Evolutionary conservation across 345 rosid species (phyloP).

Genomic region (Populus nigra): DNA sequence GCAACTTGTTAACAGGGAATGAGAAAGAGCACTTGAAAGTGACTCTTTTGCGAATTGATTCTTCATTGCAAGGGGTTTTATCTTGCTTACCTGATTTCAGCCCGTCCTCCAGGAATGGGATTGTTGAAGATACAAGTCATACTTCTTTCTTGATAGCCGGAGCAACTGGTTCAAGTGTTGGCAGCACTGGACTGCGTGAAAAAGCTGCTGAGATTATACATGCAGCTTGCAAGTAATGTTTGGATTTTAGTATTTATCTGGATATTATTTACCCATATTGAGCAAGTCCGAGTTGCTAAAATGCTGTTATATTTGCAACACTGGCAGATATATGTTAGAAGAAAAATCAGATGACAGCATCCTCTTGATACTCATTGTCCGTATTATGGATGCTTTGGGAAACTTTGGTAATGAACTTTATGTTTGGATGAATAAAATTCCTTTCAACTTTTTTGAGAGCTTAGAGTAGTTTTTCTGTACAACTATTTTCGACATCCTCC

Average conservation of each 20-base stretch:
- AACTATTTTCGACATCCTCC: slow-evolving; percentile 4
- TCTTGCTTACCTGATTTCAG: slow-evolving; percentile 98
- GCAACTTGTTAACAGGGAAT: slow-evolving; percentile 59
- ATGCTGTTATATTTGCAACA: slow-evolving; percentile 16
- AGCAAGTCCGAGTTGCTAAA: slow-evolving; percentile 12
- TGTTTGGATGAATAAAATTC: slow-evolving; percentile 23
- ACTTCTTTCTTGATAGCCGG: slow-evolving; percentile 87
- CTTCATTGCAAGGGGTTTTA: slow-evolving; percentile 93
- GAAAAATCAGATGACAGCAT: slow-evolving; percentile 98
- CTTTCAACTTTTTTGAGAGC: neutral
- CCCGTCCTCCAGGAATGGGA: slow-evolving; percentile 68
- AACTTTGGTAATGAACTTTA: slow-evolving; percentile 68
- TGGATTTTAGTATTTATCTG: slow-evolving; percentile 10
- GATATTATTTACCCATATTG: slow-evolving; percentile 3
- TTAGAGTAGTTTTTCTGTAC: neutral
- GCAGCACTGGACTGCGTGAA: slow-evolving; percentile 77
- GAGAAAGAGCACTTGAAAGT: slow-evolving; percentile 97
- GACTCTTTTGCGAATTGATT: slow-evolving; percentile 94
- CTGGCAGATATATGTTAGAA: slow-evolving; percentile 74
- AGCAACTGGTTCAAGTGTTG: slow-evolving; percentile 85
- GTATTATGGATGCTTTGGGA: slow-evolving; percentile 90
- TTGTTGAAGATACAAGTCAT: slow-evolving; percentile 45
- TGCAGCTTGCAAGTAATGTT: slow-evolving; percentile 82
- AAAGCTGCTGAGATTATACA: slow-evolving; percentile 79
- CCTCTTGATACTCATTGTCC: slow-evolving; percentile 75